Conservation (phyloP, 441 rosid genomes). For the Populus hybrid region DNA sequence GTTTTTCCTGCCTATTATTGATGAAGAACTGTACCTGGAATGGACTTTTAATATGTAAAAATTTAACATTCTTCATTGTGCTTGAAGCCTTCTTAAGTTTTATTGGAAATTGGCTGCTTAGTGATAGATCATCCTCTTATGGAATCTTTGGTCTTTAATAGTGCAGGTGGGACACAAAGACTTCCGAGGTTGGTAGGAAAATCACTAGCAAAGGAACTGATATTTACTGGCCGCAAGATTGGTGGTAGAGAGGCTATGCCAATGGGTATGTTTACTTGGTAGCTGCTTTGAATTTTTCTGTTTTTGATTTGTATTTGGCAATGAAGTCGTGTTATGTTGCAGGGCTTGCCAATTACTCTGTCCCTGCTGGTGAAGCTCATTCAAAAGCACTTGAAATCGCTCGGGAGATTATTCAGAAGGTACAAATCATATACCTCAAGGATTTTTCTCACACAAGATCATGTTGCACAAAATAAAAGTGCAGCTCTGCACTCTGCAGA, state of each 20-base stretch:
- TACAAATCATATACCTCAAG: constrained; percentile 13
- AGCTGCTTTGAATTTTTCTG: neutral
- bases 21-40: neutral
- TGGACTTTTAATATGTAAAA: neutral
- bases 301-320: constrained; percentile 7
- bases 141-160: constrained; percentile 28
- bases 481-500: neutral
- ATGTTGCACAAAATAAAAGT: neutral
- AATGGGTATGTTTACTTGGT: constrained; percentile 43
- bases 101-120: constrained; percentile 1
- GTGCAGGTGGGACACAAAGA: constrained; percentile 90
- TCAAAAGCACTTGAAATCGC: constrained; percentile 78
- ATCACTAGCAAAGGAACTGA: constrained; percentile 75
- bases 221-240: constrained; percentile 74
- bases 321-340: constrained; percentile 8
- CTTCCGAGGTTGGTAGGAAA: constrained; percentile 87
- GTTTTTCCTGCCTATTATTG: neutral
- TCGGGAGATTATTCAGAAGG: constrained; percentile 76
- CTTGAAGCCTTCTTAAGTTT: neutral
- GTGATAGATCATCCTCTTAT: constrained; percentile 7
- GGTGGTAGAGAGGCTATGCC: constrained; percentile 64
- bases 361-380: constrained; percentile 65
- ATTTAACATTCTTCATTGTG: neutral
- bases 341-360: constrained; percentile 80
- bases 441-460: neutral